Evolutionary conservation across 2,329 filamentous ascomycete genomes (phyloP).

Genomic region (Xylariomycetidae sp.): DNA sequence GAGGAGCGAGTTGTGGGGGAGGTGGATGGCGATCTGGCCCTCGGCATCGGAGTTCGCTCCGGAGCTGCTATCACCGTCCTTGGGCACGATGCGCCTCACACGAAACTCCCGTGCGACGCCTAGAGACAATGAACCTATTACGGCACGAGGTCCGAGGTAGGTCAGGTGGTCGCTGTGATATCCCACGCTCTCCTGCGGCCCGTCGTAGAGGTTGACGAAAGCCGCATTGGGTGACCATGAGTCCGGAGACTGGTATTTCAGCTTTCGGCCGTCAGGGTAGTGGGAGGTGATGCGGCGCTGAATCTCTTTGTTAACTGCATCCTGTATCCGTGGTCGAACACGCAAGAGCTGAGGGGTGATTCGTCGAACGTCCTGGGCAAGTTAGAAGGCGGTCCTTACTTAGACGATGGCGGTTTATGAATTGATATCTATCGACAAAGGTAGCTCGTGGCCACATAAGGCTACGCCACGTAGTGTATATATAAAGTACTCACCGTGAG

Average conservation of each 20-base stretch:
- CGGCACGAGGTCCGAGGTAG: constrained; percentile 80
- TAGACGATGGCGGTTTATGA: too few relatives aligned
- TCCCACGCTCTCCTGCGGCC: constrained; percentile 76
- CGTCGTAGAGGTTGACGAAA: constrained; percentile 91
- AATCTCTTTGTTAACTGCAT: constrained; percentile 76
- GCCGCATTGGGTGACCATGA: constrained; percentile 83
- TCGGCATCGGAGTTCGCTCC: constrained; percentile 55
- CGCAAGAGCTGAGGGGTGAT: constrained; percentile 70
- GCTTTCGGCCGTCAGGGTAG: constrained; percentile 67
- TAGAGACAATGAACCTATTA: constrained; percentile 86
- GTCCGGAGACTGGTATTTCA: constrained; percentile 69
- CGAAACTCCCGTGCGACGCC: constrained; percentile 93
- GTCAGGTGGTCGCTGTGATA: constrained; percentile 93
- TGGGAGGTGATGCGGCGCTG: constrained; percentile 60
- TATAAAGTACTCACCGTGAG: constrained; percentile 47
- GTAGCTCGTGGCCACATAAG: too few relatives aligned
- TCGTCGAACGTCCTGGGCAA: constrained; percentile 62
- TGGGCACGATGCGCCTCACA: constrained; percentile 69
- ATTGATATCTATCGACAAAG: too few relatives aligned
- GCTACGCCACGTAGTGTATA: too few relatives aligned
- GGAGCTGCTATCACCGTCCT: constrained; percentile 39
- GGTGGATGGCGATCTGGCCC: constrained; percentile 87
- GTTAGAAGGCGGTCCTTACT: neutral
- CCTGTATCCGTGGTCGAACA: constrained; percentile 66
- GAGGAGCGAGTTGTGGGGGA: constrained; percentile 89